Evolutionary conservation across 2,329 filamentous ascomycete genomes (phyloP), one percentile per base, ranked within the genome.

Genomic region (Juglanconis juglandina): DNA sequence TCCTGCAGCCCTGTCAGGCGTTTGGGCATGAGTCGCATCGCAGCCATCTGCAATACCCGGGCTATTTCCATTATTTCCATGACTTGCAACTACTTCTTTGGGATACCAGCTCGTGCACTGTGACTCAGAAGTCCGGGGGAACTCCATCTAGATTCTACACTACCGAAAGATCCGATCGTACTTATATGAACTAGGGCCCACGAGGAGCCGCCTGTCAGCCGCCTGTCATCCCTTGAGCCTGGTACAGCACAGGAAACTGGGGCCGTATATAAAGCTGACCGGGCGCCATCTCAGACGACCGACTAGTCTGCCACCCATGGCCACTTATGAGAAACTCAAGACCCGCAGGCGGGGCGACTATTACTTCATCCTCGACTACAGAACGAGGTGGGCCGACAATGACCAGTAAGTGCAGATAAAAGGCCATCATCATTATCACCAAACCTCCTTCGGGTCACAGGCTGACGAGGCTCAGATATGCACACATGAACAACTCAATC

Each of bases 401-500:
- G 62, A 62, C 62, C 47, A 65, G 65, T 55, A 35, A 58, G 55
- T 58, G 17, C 24, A 39, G 42, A 35, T 17, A 39, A 24, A 24
- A 2, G 24, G 24, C 24, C 24, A 24, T 24, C 24, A 24, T 24
- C 24, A 24, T 2, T 24, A 24, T 24, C 24, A 24, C 24, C 24
- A 24, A 24, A 24, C 24, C 24, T 24, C 24, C 24, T 24, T 24
- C 24, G 24, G 24, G 24, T 39, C 49, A 39, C 42, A 41, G 63
- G 53, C 62, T 47, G 33, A 56, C 62, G 39, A 46, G 13, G 33
- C 14, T 42, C 49, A 35, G 63, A 93, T 96, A 95, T 74, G 83
- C 91, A 63, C 94, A 98, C 72, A 86, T 96, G 81, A 96, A 96
- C 77, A 96, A 96, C 71, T 90, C 87, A 46, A 82, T 95, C 57